Conservation (phyloP, 805 yeast genomes). For the Lipomyces oligophaga region DNA sequence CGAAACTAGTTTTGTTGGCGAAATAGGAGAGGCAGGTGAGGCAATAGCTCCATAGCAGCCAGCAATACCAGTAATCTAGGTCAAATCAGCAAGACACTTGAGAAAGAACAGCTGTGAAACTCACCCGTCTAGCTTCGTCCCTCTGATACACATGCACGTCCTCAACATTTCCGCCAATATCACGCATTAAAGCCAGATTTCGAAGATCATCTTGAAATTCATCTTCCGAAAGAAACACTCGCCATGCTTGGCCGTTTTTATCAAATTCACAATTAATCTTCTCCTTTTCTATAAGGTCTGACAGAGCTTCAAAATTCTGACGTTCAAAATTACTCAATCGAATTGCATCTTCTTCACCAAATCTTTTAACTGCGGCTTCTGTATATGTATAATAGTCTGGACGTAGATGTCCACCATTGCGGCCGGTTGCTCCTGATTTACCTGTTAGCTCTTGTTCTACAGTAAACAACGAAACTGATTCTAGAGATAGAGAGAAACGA, state of each 20-base stretch:
- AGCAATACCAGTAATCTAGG: conserved; percentile 33
- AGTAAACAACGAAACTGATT: not conserved
- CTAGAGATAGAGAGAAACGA: not conserved
- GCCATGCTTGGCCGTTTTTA: conserved; percentile 38
- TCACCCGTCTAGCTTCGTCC: conserved; percentile 18
- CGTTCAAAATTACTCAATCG: conserved; percentile 42
- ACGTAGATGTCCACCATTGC: conserved; percentile 51
- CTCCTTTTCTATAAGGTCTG: conserved; percentile 37
- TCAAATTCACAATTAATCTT: conserved; percentile 42
- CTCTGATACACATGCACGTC: conserved; percentile 20
- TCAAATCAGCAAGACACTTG: conserved; percentile 37
- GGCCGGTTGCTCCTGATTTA: conserved; percentile 42
- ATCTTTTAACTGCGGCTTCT: conserved; percentile 15
- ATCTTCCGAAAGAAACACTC: conserved; percentile 23
- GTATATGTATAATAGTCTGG: conserved; percentile 34
- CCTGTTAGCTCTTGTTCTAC: not conserved
- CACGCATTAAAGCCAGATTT: conserved; percentile 15
- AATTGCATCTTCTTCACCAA: conserved; percentile 38
- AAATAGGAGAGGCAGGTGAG: conserved; percentile 45
- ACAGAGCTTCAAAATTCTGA: conserved; percentile 38
- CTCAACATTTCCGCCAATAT: conserved; percentile 21
- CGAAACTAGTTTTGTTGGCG: conserved; percentile 45
- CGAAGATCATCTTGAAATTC: conserved; percentile 24
- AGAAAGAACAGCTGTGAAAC: conserved; percentile 26
- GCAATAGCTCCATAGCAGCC: conserved; percentile 37